Percentiles rank a stretch among this genome's conserved stretches.
phyloP scores from a whole-genome alignment of 805 yeast species.

The Zygosaccharomyces pseudorouxii region DNA sequence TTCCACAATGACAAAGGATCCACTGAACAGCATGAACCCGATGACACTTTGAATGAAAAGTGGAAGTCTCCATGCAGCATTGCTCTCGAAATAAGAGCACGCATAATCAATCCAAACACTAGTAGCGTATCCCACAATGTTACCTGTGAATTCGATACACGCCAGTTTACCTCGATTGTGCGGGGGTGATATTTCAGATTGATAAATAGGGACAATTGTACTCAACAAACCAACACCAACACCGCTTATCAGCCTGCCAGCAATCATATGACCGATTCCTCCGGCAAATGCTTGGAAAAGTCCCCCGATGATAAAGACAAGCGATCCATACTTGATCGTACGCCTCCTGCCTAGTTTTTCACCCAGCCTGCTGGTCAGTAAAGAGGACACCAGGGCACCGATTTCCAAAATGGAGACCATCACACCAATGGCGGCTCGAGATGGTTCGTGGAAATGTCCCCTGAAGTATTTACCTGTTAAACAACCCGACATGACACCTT shows the following conservation, averaged over 20 bases:
- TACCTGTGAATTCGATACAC: conserved; percentile 84
- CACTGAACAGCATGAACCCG: conserved; percentile 62
- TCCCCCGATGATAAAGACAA: conserved; percentile 76
- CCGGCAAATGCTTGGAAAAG: conserved; percentile 59
- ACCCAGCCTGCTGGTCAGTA: conserved; percentile 71
- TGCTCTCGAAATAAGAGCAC: conserved; percentile 58
- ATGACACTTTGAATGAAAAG: conserved; percentile 69
- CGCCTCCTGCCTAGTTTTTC: conserved; percentile 75
- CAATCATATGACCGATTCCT: conserved; percentile 52
- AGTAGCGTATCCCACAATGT: conserved; percentile 71
- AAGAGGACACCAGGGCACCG: conserved; percentile 78
- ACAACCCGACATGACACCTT: conserved; percentile 88
- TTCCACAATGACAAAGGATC: conserved; percentile 77
- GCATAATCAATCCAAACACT: conserved; percentile 84
- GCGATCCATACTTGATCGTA: conserved; percentile 76
- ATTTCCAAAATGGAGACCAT: conserved; percentile 85
- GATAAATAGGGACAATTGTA: conserved; percentile 83
- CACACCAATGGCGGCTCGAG: conserved; percentile 71
- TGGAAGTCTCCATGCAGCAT: conserved; percentile 75
- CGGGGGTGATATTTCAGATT: conserved; percentile 83
- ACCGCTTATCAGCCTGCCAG: conserved; percentile 76
- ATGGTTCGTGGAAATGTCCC: conserved; percentile 65
- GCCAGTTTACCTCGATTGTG: conserved; percentile 78
- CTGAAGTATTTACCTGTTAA: conserved; percentile 69
- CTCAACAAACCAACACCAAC: conserved; percentile 83